Conservation (phyloP, 2,329 filamentous ascomycete genomes). For the Aspergillus sclerotialis region DNA sequence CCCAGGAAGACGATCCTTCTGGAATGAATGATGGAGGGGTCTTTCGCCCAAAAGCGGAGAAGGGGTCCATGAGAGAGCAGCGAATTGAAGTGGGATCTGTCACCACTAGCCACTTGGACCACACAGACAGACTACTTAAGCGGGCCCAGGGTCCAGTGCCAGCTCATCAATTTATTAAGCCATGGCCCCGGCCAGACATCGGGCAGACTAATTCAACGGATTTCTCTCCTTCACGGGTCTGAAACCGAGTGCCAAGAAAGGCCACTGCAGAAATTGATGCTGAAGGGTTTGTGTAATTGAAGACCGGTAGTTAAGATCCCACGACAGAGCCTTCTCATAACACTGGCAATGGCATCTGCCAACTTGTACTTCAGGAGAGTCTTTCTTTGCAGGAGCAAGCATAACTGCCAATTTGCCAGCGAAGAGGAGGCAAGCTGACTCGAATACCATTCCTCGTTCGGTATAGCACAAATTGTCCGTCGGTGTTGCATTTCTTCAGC, state of each 20-base stretch:
- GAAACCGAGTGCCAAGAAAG: neutral
- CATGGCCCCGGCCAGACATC: neutral
- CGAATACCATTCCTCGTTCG: slow-evolving; percentile 7
- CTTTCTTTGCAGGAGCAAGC: too few species aligned
- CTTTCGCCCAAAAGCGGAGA: slow-evolving; percentile 25
- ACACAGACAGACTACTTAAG: slow-evolving; percentile 11
- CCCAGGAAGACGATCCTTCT: slow-evolving; percentile 8
- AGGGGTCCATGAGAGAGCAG: slow-evolving; percentile 13
- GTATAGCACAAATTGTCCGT: slow-evolving; percentile 18
- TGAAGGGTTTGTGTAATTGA: too few species aligned
- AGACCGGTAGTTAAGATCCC: too few species aligned
- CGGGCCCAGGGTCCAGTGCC: slow-evolving; percentile 20
- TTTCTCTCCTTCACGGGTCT: neutral
- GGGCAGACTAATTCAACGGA: neutral
- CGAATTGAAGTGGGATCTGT: slow-evolving; percentile 16
- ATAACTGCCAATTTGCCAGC: too few species aligned
- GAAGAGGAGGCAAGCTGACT: too few species aligned
- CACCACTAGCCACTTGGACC: slow-evolving; percentile 10
- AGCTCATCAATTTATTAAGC: slow-evolving; percentile 23
- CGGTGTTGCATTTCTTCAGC: slow-evolving; percentile 21
- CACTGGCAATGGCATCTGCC: too few species aligned
- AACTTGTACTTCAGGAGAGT: too few species aligned
- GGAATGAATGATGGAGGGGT: slow-evolving; percentile 8
- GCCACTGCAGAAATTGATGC: neutral
- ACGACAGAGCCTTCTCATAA: too few species aligned